Conservation (phyloP, 306 rosid genomes). For the Cicer chorassanicum region DNA sequence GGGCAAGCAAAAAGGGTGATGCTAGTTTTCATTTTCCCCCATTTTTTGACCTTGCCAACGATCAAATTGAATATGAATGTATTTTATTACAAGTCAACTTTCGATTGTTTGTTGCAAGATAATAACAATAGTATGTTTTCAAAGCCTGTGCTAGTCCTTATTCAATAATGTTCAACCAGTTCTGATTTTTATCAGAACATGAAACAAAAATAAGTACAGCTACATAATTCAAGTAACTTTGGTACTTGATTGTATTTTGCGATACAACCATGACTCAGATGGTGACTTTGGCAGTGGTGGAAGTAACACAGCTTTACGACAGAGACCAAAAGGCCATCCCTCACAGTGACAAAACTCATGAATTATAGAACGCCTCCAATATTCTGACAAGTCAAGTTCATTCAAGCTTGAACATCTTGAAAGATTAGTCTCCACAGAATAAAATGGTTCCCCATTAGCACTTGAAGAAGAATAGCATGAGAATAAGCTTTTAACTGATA, state of each 20-base stretch:
- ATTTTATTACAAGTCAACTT: too few species aligned
- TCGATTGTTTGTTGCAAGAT: too few species aligned
- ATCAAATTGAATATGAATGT: not conserved
- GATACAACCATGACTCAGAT: conserved; percentile 73
- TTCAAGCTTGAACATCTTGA: conserved; percentile 73
- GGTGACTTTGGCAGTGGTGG: conserved; percentile 97
- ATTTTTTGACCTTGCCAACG: not conserved
- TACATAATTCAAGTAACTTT: conserved; percentile 36
- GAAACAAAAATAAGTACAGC: conserved; percentile 7
- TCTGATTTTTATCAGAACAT: too few species aligned
- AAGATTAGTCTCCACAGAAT: conserved; percentile 67
- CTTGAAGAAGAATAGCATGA: conserved; percentile 75
- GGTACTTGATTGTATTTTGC: conserved; percentile 53
- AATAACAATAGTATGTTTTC: not conserved
- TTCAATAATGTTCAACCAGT: conserved; percentile 40
- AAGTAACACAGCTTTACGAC: conserved; percentile 81
- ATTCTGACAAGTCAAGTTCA: conserved; percentile 54
- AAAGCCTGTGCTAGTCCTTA: conserved; percentile 30
- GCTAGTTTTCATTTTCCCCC: not conserved
- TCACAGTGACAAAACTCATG: conserved; percentile 79
- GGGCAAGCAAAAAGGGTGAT: conserved; percentile 4
- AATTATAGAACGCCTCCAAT: conserved; percentile 67
- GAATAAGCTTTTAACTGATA: conserved; percentile 64
- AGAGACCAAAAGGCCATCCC: conserved; percentile 97
- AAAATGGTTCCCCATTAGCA: conserved; percentile 59